A percentile compares a stretch with the other conserved stretches of the same genome.
These are phyloP conservation scores for Lathyrus sativus DNA, from an alignment of 306 rosid species.

Conservation along the genomic window DNA sequence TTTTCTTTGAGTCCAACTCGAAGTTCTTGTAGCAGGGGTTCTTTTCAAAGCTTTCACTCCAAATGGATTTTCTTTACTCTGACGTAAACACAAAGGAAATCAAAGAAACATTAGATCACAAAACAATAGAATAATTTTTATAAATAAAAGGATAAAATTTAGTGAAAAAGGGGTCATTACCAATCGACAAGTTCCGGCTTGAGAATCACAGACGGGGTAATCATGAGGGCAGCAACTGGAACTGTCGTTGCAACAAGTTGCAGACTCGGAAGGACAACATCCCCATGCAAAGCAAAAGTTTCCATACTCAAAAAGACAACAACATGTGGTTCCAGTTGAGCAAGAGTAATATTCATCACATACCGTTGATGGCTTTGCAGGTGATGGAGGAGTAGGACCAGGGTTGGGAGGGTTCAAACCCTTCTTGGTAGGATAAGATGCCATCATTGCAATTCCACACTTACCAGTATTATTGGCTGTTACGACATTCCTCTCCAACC, in stretches of 20 bases:
- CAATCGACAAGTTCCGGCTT: slow-evolving; percentile 61
- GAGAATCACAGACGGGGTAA: slow-evolving; percentile 71
- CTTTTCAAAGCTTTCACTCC: slow-evolving; percentile 61
- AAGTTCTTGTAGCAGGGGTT: slow-evolving; percentile 47
- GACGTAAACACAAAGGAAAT: slow-evolving; percentile 26
- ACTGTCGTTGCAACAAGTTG: slow-evolving; percentile 80
- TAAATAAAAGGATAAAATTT: too few species aligned
- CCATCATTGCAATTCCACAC: slow-evolving; percentile 80
- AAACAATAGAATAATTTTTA: neutral
- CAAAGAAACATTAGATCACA: neutral
- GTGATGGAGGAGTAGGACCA: slow-evolving; percentile 71
- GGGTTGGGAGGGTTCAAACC: slow-evolving; percentile 83
- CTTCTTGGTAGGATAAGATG: slow-evolving; percentile 81
- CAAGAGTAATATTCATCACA: slow-evolving; percentile 79
- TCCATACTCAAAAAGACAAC: slow-evolving; percentile 64
- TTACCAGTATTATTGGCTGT: slow-evolving; percentile 48
- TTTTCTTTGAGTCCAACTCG: slow-evolving; percentile 28
- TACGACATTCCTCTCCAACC: slow-evolving; percentile 61
- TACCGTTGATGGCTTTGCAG: slow-evolving; percentile 47
- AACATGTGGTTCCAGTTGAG: slow-evolving; percentile 69
- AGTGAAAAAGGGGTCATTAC: slow-evolving; percentile 43
- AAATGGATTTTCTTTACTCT: slow-evolving; percentile 59
- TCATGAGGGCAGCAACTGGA: slow-evolving; percentile 83
- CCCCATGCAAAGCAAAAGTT: slow-evolving; percentile 85
- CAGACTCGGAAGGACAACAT: slow-evolving; percentile 83